phyloP scores from a whole-genome alignment of 441 rosid genomes.

The Adansonia gregorii region DNA sequence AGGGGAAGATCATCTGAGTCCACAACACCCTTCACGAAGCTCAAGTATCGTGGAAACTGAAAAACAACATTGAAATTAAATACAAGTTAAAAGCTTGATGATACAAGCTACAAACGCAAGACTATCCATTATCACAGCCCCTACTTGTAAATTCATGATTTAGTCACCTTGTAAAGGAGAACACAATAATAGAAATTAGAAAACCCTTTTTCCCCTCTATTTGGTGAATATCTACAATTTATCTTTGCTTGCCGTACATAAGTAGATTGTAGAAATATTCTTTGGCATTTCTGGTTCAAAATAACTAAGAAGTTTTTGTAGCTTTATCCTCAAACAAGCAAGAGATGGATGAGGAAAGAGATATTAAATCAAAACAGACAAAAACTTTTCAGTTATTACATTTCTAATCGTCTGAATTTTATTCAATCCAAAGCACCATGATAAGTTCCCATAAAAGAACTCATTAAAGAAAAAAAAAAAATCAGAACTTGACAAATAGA shows the following conservation, averaged over 20 bases:
- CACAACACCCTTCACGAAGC: slow-evolving; percentile 96
- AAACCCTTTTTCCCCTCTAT: neutral
- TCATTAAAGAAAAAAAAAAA: neutral
- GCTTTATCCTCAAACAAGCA: neutral
- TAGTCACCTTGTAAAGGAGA: neutral
- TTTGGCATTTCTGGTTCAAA: neutral
- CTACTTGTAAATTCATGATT: neutral
- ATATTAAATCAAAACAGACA: neutral
- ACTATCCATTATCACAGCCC: neutral
- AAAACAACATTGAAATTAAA: slow-evolving; percentile 23
- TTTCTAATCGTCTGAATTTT: neutral
- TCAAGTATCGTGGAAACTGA: slow-evolving; percentile 94
- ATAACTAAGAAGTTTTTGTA: neutral
- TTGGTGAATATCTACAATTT: neutral
- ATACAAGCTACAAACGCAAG: neutral
- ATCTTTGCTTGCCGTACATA: neutral
- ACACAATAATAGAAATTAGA: neutral
- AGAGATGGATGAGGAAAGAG: neutral
- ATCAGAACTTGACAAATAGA: neutral
- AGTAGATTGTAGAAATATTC: neutral
- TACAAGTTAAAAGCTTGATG: neutral
- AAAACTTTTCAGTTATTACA: neutral
- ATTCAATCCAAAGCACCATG: neutral
- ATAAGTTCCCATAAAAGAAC: neutral
- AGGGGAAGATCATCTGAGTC: slow-evolving; percentile 98